Evolutionary conservation across 805 yeast genomes (phyloP), one percentile per base, ranked within the genome.

Genomic region (Ogataea methanolica): DNA sequence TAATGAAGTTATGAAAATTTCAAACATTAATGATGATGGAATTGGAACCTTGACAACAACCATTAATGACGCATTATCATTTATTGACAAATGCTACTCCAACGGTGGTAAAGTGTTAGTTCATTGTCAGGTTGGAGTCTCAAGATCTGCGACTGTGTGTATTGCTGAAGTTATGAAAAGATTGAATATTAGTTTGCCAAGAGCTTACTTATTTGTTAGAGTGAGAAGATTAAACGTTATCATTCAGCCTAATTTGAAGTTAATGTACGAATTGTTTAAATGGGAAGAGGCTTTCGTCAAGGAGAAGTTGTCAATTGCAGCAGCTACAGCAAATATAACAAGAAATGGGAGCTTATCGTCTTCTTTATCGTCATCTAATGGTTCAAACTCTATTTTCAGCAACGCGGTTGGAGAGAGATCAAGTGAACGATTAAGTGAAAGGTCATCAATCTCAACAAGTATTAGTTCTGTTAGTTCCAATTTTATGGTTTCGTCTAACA

Each of bases 51-150:
- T 91, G 42, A 73, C 85, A 0, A 67, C 69, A 35, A 76, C 85
- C 4, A 70, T 91, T 39, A 80, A 82, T 14, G 74, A 74, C 36
- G 82, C 91, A 21, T 69, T 92, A 37, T 70, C 76, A 1, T 88
- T 81, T 59, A 78, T 90, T 44, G 85, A 87, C 45, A 75, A 72
- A 26, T 78, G 79, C 17, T 69, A 71, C 52, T 54, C 63, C 19
- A 54, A 55, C 1, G 68, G 67, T 35, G 79, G 79, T 21, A 78
- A 76, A 41, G 80, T 83, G 2, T 71, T 92, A 50, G 91, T 92
- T 11, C 98, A 92, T 64, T 92, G 98, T 59, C 86, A 96, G 60
- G 97, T 89, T 42, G 98, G 98, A 0, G 98, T 92, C 4, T 88
- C 96, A 0, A 72, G 98, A 46, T 88, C 96, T 3, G 98, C 97